These are phyloP conservation scores for Backusella mclennaniae DNA, from an alignment of 192 early-diverging fungal species.

Conservation along the genomic window DNA sequence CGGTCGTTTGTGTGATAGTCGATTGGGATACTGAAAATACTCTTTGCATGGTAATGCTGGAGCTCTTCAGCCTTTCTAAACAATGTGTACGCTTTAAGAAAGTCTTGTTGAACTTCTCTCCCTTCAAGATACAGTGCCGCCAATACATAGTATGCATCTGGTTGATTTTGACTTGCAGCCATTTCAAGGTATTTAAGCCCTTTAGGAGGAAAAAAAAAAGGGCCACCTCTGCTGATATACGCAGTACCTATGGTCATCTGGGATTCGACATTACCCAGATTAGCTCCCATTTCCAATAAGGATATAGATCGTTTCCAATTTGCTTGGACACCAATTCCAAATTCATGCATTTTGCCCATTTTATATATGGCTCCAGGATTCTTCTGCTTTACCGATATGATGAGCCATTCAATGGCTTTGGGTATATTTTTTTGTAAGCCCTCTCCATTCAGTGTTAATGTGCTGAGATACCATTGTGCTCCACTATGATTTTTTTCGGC, in stretches of 20 bases:
- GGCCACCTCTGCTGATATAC: no score
- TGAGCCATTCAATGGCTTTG: background rate
- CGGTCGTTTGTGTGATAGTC: background rate
- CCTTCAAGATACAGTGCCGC: background rate
- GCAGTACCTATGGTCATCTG: background rate
- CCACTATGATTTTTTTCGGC: background rate
- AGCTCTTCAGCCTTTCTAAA: background rate
- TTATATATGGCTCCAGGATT: background rate
- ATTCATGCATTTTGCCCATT: background rate
- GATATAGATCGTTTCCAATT: background rate
- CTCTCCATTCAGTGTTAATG: background rate
- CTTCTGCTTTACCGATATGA: background rate
- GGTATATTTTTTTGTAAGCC: background rate
- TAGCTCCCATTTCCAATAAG: background rate
- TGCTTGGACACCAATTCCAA: background rate
- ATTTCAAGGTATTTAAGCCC: constrained; percentile 21
- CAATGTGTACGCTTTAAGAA: background rate
- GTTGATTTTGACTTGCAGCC: background rate
- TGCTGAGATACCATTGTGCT: background rate
- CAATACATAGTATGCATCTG: background rate
- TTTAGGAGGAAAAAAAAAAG: background rate
- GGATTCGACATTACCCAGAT: background rate
- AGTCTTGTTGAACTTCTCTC: constrained; percentile 20
- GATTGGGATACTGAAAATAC: background rate
- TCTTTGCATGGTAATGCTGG: background rate